These are phyloP conservation scores for Psidium friedrichsthalianum DNA, from an alignment of 345 rosid species.

Conservation along the genomic window DNA sequence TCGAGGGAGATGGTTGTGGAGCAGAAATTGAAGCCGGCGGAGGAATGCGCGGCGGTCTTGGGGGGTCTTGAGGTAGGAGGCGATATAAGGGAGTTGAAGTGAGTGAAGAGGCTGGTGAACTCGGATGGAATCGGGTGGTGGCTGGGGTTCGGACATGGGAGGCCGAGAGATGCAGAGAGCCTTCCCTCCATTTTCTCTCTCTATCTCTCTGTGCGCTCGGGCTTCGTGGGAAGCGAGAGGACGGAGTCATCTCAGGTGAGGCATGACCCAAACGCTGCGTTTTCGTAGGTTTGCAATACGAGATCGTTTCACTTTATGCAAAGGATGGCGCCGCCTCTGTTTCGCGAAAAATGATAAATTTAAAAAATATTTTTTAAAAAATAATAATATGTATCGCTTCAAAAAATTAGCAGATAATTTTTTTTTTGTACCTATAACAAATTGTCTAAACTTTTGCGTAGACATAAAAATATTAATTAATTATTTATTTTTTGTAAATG, in stretches of 20 bases:
- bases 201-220: not conserved
- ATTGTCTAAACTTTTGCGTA: no score
- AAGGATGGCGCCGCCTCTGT: rapidly evolving
- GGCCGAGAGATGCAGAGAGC: not conserved
- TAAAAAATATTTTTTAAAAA: no score
- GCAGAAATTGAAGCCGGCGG: conserved; percentile 22
- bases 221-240: not conserved
- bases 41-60: not conserved
- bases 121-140: conserved; percentile 24
- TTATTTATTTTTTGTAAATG: no score
- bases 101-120: conserved; percentile 9
- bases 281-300: not conserved
- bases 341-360: not conserved
- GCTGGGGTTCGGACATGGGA: conserved; percentile 19
- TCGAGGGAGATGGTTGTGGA: conserved; percentile 25
- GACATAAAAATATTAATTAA: no score
- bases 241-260: not conserved
- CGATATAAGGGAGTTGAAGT: not conserved
- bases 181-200: not conserved
- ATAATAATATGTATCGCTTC: no score
- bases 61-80: not conserved
- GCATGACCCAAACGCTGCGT: not conserved
- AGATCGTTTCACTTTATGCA: not conserved
- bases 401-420: no score
- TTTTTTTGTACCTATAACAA: no score